Evolutionary conservation across 2,329 filamentous ascomycete species (phyloP).

Genomic region (Ploettnerulaceae sp.): DNA sequence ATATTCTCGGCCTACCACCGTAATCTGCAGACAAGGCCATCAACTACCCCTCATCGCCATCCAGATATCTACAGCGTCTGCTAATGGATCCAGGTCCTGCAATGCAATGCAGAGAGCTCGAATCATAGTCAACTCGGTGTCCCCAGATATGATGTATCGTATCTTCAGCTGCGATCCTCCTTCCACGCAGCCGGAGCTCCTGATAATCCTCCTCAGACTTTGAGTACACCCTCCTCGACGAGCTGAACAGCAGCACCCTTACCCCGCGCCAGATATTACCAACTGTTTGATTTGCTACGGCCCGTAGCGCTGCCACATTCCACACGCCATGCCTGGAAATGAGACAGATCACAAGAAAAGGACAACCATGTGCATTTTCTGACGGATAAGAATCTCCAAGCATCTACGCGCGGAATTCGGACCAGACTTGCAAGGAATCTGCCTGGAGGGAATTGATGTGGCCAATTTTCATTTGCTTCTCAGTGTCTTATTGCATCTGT

Average conservation of each 20-base stretch:
- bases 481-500: neutral
- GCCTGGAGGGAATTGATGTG: neutral
- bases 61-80: neutral
- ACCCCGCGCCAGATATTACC: neutral
- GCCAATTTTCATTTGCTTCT: conserved; percentile 4
- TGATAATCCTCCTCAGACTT: too few species aligned
- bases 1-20: neutral
- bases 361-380: neutral
- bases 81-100: neutral
- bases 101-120: conserved; percentile 1
- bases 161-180: neutral
- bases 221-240: too few species aligned
- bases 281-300: neutral
- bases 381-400: too few species aligned
- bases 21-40: neutral
- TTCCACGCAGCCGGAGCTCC: too few species aligned
- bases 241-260: neutral
- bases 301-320: conserved; percentile 5
- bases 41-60: neutral
- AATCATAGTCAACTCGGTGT: too few species aligned
- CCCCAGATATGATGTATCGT: neutral
- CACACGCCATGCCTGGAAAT: neutral
- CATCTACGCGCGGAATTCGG: too few species aligned
- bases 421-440: neutral
- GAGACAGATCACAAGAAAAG: conserved; percentile 1